phyloP scores from a whole-genome alignment of 2,329 filamentous ascomycete genomes.

The Stagonosporopsis vannaccii region DNA sequence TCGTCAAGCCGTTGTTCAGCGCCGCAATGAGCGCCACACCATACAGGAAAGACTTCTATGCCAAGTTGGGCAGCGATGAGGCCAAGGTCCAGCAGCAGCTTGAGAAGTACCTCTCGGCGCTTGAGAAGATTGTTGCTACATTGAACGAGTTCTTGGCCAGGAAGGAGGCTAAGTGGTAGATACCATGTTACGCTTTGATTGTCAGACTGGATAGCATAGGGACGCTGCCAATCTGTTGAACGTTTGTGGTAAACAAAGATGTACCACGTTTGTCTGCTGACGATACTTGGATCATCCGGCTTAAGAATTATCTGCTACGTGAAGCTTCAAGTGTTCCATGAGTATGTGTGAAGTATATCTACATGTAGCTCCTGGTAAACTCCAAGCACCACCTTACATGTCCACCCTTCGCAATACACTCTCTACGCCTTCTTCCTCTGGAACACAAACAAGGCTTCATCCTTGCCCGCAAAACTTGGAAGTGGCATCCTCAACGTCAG shows the following conservation, averaged over 20 bases:
- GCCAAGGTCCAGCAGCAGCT: slow-evolving; percentile 70
- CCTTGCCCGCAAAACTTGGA: slow-evolving; percentile 78
- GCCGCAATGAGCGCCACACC: slow-evolving; percentile 93
- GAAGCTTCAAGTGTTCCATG: background rate
- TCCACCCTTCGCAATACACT: background rate
- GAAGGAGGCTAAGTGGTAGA: slow-evolving; percentile 46
- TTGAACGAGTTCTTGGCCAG: slow-evolving; percentile 65
- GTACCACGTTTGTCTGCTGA: background rate
- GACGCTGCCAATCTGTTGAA: background rate
- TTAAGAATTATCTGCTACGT: background rate
- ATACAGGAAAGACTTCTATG: slow-evolving; percentile 92
- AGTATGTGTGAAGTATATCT: background rate
- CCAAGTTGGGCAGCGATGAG: slow-evolving; percentile 77
- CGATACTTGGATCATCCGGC: background rate
- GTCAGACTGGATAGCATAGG: background rate
- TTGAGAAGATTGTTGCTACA: slow-evolving; percentile 81
- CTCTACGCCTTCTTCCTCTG: slow-evolving; percentile 38
- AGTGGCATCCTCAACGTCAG: slow-evolving; percentile 70
- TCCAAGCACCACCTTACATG: background rate
- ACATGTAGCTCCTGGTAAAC: background rate
- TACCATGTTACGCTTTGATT: slow-evolving; percentile 4
- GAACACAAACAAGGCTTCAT: slow-evolving; percentile 76
- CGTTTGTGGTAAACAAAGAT: background rate
- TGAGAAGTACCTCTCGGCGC: slow-evolving; percentile 73
- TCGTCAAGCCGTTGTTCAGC: slow-evolving; percentile 91